Percentiles rank a stretch among this genome's conserved stretches.
Conservation (phyloP, 192 early-diverging fungal species). For the Chytriomyces hyalinus region DNA sequence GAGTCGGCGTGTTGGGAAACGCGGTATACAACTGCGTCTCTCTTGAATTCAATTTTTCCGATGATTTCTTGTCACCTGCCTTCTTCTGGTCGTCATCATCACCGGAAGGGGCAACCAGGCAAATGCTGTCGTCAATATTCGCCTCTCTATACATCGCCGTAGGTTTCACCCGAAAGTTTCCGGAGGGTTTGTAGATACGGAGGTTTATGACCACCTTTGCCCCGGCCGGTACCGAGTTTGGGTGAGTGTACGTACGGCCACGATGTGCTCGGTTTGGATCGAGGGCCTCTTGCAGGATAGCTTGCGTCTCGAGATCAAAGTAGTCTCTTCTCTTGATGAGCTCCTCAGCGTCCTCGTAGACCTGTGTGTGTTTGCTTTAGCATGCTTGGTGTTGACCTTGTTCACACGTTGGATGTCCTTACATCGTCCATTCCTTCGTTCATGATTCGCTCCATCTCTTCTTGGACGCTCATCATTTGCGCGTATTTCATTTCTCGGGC, state of each 20-base stretch:
- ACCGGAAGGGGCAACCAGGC: too few relatives aligned
- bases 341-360: constrained; percentile 49
- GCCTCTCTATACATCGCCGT: not conserved
- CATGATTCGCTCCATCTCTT: constrained; percentile 56
- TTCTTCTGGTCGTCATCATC: not conserved
- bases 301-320: constrained; percentile 45
- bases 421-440: constrained; percentile 58
- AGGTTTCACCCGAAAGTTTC: not conserved
- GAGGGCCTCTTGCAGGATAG: constrained; percentile 43
- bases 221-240: not conserved
- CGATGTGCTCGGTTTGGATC: constrained; percentile 34
- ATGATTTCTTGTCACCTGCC: not conserved
- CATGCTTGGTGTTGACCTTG: not conserved
- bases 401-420: not conserved
- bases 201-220: constrained; percentile 9
- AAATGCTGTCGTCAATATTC: not conserved
- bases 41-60: not conserved
- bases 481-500: constrained; percentile 47
- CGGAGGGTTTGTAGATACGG: not conserved
- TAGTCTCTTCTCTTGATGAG: constrained; percentile 24
- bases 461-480: constrained; percentile 38
- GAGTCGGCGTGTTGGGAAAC: not conserved
- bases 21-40: not conserved
- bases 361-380: constrained; percentile 1
- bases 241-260: constrained; percentile 13